Conservation (phyloP, 139 green algal species). For the Micractinium sp. region DNA sequence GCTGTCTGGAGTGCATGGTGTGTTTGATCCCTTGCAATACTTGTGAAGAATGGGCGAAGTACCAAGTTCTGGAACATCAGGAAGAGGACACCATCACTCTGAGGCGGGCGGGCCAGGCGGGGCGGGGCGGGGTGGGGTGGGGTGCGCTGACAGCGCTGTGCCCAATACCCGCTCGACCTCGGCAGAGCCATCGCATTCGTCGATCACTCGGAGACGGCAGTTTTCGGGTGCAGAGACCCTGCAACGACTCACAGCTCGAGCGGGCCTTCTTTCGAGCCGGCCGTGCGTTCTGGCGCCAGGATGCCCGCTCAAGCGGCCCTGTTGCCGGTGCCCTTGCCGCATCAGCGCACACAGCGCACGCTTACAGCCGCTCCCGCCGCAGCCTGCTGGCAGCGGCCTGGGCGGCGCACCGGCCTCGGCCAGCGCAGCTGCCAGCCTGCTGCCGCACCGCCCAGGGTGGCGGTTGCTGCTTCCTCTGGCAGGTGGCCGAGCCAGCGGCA, state of each 20-base stretch:
- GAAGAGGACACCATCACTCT: too few relatives aligned
- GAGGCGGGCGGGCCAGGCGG: too few relatives aligned
- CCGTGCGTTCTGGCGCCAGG: too few relatives aligned
- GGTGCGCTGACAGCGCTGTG: background rate
- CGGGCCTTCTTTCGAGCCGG: too few relatives aligned
- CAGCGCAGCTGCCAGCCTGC: background rate
- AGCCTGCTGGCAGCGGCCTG: background rate
- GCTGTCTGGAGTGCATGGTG: too few relatives aligned
- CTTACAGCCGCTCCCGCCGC: background rate
- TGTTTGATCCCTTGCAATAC: too few relatives aligned
- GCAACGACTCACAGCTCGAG: too few relatives aligned
- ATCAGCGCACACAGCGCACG: background rate
- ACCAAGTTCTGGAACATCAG: too few relatives aligned
- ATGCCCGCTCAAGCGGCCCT: background rate
- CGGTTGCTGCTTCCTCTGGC: background rate
- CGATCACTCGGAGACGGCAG: background rate
- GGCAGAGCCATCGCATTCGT: background rate
- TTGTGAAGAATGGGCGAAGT: too few relatives aligned
- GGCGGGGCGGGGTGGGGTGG: too few relatives aligned
- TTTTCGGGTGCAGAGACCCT: too few relatives aligned
- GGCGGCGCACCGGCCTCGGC: background rate
- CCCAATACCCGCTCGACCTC: background rate
- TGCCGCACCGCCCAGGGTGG: background rate
- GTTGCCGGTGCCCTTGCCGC: background rate
- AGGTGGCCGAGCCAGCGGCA: background rate